Evolutionary conservation across 352 stramenopile genomes (phyloP).

Genomic region (Phytophthora fragariae): DNA sequence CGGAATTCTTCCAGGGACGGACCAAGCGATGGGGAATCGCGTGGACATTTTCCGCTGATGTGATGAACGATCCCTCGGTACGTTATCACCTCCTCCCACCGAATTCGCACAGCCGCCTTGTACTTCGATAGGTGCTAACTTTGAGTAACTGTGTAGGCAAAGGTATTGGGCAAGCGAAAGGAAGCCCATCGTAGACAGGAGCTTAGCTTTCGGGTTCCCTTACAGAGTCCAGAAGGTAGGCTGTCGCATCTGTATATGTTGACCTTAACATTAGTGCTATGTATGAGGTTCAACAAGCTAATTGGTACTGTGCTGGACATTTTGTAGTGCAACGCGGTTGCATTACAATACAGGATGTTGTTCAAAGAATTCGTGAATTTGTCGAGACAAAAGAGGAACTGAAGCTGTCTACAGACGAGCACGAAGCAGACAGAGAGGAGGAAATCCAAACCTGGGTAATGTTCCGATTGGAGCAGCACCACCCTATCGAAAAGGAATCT

Average conservation of each 20-base stretch:
- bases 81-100: constrained; percentile 9
- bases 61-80: constrained; percentile 49
- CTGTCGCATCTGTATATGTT: not conserved
- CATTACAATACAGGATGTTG: constrained; percentile 48
- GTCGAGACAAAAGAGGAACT: constrained; percentile 28
- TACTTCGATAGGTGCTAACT: not conserved
- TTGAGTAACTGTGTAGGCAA: constrained; percentile 46
- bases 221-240: constrained; percentile 34
- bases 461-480: constrained; percentile 29
- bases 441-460: constrained; percentile 18
- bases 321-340: constrained; percentile 42
- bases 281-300: not conserved
- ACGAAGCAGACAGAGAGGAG: not conserved
- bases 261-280: too few relatives aligned
- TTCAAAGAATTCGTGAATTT: constrained; percentile 54
- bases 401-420: constrained; percentile 15
- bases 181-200: constrained; percentile 70
- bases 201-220: constrained; percentile 59
- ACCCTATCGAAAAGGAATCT: constrained; percentile 1
- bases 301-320: constrained; percentile 9
- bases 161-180: constrained; percentile 87
- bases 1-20: constrained; percentile 95
- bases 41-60: constrained; percentile 85
- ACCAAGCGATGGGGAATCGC: constrained; percentile 95
- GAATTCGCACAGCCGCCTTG: not conserved